Evolutionary conservation across 352 stramenopile genomes (phyloP), one percentile per base, ranked within the genome.

Genomic region (Aphanomyces invadans): DNA sequence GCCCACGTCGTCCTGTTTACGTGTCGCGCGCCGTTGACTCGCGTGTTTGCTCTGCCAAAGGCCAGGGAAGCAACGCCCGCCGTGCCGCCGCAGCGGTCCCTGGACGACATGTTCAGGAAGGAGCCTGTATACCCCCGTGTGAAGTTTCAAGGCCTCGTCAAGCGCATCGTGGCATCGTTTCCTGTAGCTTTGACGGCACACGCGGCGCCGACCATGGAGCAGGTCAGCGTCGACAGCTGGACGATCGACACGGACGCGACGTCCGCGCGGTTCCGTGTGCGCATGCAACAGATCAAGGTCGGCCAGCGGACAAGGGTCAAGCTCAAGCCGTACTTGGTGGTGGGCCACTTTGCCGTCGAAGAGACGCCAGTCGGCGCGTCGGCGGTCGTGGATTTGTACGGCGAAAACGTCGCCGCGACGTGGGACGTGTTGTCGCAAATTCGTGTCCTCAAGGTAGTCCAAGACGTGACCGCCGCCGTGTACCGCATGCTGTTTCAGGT

Each of bases 401-500:
- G 78, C 2, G 74, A 86, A 39, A 72, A 74, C 9, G 73, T 80
- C 17, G 52, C 62, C 44, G 73, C 76, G 32, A 59, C 78, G 28
- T 92, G 81, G 82, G 68, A 77, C 46, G 72, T 89, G 26, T 25
- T 72, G 33, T 76, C 70, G 0, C 82, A 91, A 54, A 61, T 89
- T n/a, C 74, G 84, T 4, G 62, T 89, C 3, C 80, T 77, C 29
- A 81, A 90, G 25, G 69, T 90, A 17, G 73, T 90, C 23, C 73
- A 83, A 53, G 66, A 72, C 57, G 83, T 91, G 28, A 90, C 83
- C 0, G 86, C 78, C 60, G 79, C 84, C 1, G 68, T 71, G 2
- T 93, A 84, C 80, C 77, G 91, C 49, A 90, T 93, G 84, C 77
- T 93, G 9, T 93, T 88, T 71, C 69, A 70, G 2, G 73, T 81